Evolutionary conservation across 2,329 filamentous ascomycete genomes (phyloP), one percentile per base, ranked within the genome.

Genomic region (Colletotrichum graminicola): DNA sequence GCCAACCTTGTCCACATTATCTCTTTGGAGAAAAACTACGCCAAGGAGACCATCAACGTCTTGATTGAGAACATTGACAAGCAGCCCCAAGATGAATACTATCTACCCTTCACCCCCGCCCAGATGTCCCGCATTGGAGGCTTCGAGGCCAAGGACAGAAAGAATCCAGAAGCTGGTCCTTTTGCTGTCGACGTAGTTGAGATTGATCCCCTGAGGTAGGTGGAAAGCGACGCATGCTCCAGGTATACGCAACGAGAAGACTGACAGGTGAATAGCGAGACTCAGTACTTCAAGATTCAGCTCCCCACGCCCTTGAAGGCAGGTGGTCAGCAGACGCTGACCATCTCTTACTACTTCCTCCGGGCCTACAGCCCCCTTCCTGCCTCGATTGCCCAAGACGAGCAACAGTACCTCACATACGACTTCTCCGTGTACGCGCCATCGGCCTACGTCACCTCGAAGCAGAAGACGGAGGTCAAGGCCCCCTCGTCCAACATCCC

Each of bases 381-480:
- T 23, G 91, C 92, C 3, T 84, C 90, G 65, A 95, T 99, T 79
- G 85, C 87, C n/a, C 96, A 99, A 81, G 87, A 90, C 56, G 94
- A 94, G 62, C 90, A 92, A 80, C 96, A 99, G 83, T 98, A 92
- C 83, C 90, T 99, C 64, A 87, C 89, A 67, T 94, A 97, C 85
- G 87, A 90, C 67, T 97, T 97, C 85, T 95, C 93, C 73, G 93
- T 93, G 75, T 97, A 97, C 82, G 89, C 87, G 57, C 92, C 91
- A 21, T 97, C 94, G 12, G 91, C 92, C 73, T 99, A 99, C 84
- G 84, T 88, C 23, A 98, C 94, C 18, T 81, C 89, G 77, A 97
- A 97, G 85, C 96, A 99, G 82, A 98, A 98, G 89, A 98, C 96
- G 49, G 97, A 98, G 83, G 83, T 99, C 83, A 98, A 98, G 85